Evolutionary conservation across 1,284 basidiomycete genomes (phyloP), one percentile per base, ranked within the genome.

Genomic region (Bjerkandera adusta): DNA sequence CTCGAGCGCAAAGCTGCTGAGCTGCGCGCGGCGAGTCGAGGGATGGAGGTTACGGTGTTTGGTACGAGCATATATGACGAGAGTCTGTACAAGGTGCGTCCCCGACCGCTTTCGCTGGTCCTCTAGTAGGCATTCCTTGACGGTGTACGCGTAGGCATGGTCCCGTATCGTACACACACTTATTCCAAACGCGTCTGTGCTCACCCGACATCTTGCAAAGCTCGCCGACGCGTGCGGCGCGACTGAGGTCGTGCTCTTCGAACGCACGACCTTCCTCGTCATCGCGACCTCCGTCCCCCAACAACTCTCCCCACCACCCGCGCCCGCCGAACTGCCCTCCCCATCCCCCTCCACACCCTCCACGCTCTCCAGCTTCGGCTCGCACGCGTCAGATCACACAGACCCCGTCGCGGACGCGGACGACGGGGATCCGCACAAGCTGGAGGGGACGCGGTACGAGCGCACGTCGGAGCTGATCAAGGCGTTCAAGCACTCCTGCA

Each of bases 1-100:
- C 87, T 91, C 56, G 78, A 79, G 40, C 80, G 82, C 68, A 88
- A 85, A 68, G 75, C 72, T 51, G 73, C 72, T 51, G 88, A 90
- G 55, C 67, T 93, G 47, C 68, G 79, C 57, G 77, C 79, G 47
- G 81, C 81, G 11, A 86, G 85, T 54, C 79, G 70, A 2, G 79
- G 77, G 44, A 70, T 72, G 2, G 62, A 66, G 18, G 71, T 86
- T 45, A 81, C 77, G 21, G 80, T 89, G 6, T 95, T 95, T 60
- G 91, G 90, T n/a, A 99, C 96, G 18, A 95, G 90, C 59, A 99
- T 99, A 55, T 97, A 95, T 71, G 95, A 99, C 65, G 96, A 99
- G 68, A 94, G 89, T 53, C 69, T 99, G 37, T 99, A 99, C 74
- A 92, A 90, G 76, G 95, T 89, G 61, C 54, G 77, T 11, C 13